A percentile compares a stretch with the other conserved stretches of the same genome.
Conservation (phyloP, 2,329 filamentous ascomycete species). For the Fusarium xylarioides region DNA sequence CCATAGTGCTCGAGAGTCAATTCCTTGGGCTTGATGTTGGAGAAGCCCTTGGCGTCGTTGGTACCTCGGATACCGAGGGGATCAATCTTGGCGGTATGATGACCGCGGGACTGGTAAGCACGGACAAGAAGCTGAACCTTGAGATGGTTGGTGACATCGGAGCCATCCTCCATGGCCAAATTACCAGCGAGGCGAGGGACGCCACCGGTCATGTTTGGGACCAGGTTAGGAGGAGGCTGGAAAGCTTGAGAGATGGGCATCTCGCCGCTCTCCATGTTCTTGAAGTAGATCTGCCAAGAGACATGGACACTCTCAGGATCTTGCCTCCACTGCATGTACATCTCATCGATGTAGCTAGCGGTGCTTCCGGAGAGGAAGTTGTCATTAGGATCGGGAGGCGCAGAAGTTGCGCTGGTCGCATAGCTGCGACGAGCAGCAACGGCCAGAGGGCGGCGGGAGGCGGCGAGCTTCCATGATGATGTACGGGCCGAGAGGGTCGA, state of each 20-base stretch:
- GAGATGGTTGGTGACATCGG: constrained; percentile 92
- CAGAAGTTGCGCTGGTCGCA: constrained; percentile 62
- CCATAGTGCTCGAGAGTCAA: constrained; percentile 92
- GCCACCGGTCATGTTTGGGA: constrained; percentile 82
- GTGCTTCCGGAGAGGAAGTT: constrained; percentile 97
- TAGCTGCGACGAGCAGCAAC: constrained; percentile 61
- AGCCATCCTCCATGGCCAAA: constrained; percentile 72
- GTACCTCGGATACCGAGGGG: constrained; percentile 88
- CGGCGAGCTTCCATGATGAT: constrained; percentile 56
- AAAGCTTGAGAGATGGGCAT: constrained; percentile 99
- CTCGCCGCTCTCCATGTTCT: constrained; percentile 97
- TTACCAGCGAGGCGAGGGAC: constrained; percentile 78
- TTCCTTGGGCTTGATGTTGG: constrained; percentile 90
- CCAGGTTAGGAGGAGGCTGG: constrained; percentile 90
- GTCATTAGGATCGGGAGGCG: constrained; percentile 82
- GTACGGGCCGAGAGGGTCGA: constrained; percentile 52
- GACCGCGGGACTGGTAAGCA: constrained; percentile 96
- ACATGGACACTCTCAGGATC: constrained; percentile 94
- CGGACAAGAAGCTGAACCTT: constrained; percentile 98
- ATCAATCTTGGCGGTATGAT: constrained; percentile 98
- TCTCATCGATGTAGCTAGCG: constrained; percentile 99
- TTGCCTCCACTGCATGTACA: constrained; percentile 98
- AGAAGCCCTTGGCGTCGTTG: constrained; percentile 72
- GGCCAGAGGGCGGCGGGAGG: constrained; percentile 60
- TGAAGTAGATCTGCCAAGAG: constrained; percentile 99